Base-by-base conservation (phyloP, 345 rosid species). In the Aurinia saxatilis region DNA sequence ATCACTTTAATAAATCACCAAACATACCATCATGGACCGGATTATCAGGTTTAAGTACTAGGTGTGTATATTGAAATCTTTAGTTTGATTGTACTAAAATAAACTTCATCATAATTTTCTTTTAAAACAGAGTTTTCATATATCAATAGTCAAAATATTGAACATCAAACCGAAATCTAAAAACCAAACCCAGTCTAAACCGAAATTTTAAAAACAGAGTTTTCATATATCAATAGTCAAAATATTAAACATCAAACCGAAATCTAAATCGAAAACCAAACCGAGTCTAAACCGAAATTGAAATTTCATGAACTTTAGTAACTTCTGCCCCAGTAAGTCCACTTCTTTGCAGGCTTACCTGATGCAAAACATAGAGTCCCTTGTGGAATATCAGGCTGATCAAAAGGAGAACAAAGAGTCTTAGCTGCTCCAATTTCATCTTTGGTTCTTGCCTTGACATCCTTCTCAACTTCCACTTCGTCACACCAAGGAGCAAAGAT, bases 401-500 rank as follows among this genome's bases (percentile, higher is more conserved):
- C 90, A 51, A 85, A 79, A 37, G 92, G 90, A 39, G 88, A 75
- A 63, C 96, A 88, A 33, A 88, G 96, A 21, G 84, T 83, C 78
- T 93, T 93, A 57, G 90, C 95, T 9, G 96, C 96, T 64, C 96
- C 96, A 75, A 66, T 80, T 60, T 83, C 92, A 13, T 87, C 90
- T 79, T 80, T 85, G 5, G 99, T 93, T 21, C 85, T 82, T 3
- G 82, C 82, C 75, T 92, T 93, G 34, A 93, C 96, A 7, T 85
- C 96, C 66, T 81, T 82, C 77, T 90, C 99, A 73, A 90, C 96
- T 53, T 85, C 96, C 96, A 85, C 91, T 65, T 89, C 97, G 48
- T 90, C 90, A 50, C 99, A 89, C 99, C 99, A 92, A 17, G 99
- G 98, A 73, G 99, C 99, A 64, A 92, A 78, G 69, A 92, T 85